Evolutionary conservation across 164 flowering plant species (phyloP), one percentile per base, ranked within the genome.

Genomic region (Nymphaea thermarum): DNA sequence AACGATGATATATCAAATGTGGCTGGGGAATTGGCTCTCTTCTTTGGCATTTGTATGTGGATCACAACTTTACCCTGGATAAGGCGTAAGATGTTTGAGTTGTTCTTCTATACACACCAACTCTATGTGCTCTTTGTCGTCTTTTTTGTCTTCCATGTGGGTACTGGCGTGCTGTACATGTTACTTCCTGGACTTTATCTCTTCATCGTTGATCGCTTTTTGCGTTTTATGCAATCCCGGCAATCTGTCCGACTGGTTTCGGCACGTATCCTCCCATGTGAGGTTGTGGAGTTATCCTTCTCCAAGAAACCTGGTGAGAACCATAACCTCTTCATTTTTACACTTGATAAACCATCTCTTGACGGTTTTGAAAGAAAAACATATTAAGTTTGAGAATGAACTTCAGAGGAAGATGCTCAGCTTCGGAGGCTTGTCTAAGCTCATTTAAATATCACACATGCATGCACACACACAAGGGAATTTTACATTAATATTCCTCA

Each of bases 111-210:
- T 82, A 82, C 90, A 0, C 96, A 90, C 71, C 67, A 90, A 61
- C 84, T 93, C 65, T 93, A 93, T 83, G 73, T 80, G 69, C 64
- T 80, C 72, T 93, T 88, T 75, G 45, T 90, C 44, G 6, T 93
- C 68, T 88, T 93, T 82, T 93, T 80, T 76, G 43, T 87, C 5
- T 68, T 88, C 36, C 98, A 93, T 57, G 81, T 83, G 4, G 93
- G 96, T 44, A 77, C 87, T 16, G 42, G 77, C 15, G 87, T 74
- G 47, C 65, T 86, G 43, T 77, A 64, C 83, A 81, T 78, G 18
- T 82, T 85, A 81, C 91, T 93, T 53, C 98, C 96, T 25, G 87
- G 93, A 1, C 79, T 93, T 70, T 90, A 79, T 78, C 93, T 93
- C 78, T 93, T 93, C 83, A 12, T 87, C 44, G 72, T 93, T 44